Evolutionary conservation across 805 yeast genomes (phyloP).

Genomic region (Yarrowia deformans): DNA sequence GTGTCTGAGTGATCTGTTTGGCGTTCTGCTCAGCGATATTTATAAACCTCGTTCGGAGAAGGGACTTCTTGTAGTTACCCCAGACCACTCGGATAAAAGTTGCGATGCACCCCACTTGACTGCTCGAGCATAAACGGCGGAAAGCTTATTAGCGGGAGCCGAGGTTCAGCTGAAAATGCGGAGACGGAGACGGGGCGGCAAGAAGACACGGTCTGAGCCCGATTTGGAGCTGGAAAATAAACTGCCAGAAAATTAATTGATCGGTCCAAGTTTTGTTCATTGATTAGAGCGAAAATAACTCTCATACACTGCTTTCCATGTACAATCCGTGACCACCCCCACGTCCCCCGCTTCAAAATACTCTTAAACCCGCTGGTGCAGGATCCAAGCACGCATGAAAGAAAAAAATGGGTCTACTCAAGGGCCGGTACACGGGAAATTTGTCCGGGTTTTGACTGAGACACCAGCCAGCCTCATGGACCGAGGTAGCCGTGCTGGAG

Average conservation of each 20-base stretch:
- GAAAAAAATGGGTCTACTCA: background rate
- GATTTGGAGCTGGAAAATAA: too few relatives aligned
- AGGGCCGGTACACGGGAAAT: background rate
- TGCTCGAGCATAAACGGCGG: background rate
- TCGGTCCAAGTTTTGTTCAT: too few relatives aligned
- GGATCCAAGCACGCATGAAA: slow-evolving; percentile 15
- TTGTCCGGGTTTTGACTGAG: background rate
- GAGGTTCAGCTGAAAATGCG: background rate
- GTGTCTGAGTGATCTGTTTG: background rate
- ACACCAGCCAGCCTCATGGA: background rate
- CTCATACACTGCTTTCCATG: too few relatives aligned
- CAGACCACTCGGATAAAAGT: slow-evolving; percentile 28
- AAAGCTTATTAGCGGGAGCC: slow-evolving; percentile 14
- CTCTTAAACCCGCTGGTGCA: slow-evolving; percentile 21
- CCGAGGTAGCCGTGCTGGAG: background rate
- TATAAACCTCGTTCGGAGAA: background rate
- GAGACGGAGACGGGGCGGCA: background rate
- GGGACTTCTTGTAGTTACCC: slow-evolving; percentile 1
- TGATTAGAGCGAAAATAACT: too few relatives aligned
- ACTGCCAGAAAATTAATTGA: too few relatives aligned
- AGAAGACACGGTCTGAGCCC: too few relatives aligned
- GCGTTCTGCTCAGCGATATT: background rate
- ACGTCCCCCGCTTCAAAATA: background rate
- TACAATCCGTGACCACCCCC: background rate
- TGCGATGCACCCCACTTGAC: slow-evolving; percentile 24